Evolutionary conservation across 2,329 filamentous ascomycete species (phyloP), one percentile per base, ranked within the genome.

Genomic region (Colletotrichum endophyticum): DNA sequence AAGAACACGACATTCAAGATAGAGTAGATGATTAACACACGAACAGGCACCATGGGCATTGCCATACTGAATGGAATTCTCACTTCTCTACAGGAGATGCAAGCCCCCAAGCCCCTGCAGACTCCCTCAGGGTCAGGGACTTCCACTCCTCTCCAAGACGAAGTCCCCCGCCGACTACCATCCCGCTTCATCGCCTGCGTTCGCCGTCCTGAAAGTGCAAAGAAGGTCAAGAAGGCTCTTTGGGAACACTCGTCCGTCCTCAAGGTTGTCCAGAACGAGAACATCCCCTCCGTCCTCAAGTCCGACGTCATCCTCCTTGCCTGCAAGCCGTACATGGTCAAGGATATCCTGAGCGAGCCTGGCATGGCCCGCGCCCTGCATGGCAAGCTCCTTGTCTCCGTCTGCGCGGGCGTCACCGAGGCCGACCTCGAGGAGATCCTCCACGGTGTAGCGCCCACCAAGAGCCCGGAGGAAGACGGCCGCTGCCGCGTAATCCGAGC

Each of bases 31-130:
- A 66, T 75, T 81, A 59, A 80, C 69, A 8, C 32, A 4, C 6
- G 12, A 49, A 44, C 80, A 96, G 94, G 95, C 79, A 96, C 93
- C 70, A 95, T 98, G 92, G 95, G 95, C 75, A 95, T 95, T 77
- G 95, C 95, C 74, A 96, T 98, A 80, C 91, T 98, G 73, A 93
- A 91, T 71, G 95, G 95, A 78, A 94, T 98, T 82, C 91, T 98
- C 80, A 88, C 91, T 76, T 95, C 94, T 13, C 89, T 97, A 61
- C 87, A 87, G 53, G 89, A 77, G 79, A 86, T 89, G 83, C 87
- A 87, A 71, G 86, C 84, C 28, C 86, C 85, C 67, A 85, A 85
- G 78, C 89, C 85, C 79, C 86, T 87, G 64, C 87, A 87, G 81
- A 84, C 82, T 67, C 86, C 84, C 39, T 56, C 66, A 16, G 64